Base-by-base conservation (phyloP, 768 basidiomycete species). In the Mycena kentingensis region DNA sequence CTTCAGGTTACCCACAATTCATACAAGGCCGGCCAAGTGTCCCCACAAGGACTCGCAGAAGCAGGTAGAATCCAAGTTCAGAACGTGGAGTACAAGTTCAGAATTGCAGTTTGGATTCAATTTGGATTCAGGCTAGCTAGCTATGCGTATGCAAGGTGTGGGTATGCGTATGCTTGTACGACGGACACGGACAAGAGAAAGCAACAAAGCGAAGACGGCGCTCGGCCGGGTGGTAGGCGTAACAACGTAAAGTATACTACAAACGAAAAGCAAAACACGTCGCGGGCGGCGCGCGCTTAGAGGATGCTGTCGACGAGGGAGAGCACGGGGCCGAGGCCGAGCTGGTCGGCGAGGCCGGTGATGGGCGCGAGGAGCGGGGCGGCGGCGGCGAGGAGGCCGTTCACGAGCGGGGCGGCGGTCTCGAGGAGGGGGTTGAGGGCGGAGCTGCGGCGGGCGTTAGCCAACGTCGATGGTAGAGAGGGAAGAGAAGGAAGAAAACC, bases 301-400 rank as follows among this genome's bases (percentile, higher is more conserved):
- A 43, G 41, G 19, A 43, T 43, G 10, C 41, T 18, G 10, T 27
- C 41, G 22, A 43, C 21, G 15, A 43, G 19, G 22, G 21, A 7
- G 12, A 43, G 12, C 7, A 43, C 41, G 24, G 13, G 19, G 22
- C 41, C 41, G 15, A 43, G 41, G 10, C 41, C 41, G 41, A 43
- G 41, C 10, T 27, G 19, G 41, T 43, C 25, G 41, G 18, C 22
- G 41, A 18, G 21, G 41, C 26, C 18, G 19, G 25, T 7, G 6
- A 43, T 10, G 19, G 41, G 41, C 19, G 19, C 19, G 19, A 43
- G 41, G 19, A 43, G 6, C 19, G 41, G 41, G 12, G 41, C 41
- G 22, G 26, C 22, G 22, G 41, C 41, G 13, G 41, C 41, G 22
- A 43, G 41, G 41, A 43, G 41, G 22, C 41, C 41, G 41, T 43